Percentiles rank a stretch among this genome's conserved stretches.
Evolutionary conservation across 306 rosid species (phyloP).

Genomic region (Pyrus communis): DNA sequence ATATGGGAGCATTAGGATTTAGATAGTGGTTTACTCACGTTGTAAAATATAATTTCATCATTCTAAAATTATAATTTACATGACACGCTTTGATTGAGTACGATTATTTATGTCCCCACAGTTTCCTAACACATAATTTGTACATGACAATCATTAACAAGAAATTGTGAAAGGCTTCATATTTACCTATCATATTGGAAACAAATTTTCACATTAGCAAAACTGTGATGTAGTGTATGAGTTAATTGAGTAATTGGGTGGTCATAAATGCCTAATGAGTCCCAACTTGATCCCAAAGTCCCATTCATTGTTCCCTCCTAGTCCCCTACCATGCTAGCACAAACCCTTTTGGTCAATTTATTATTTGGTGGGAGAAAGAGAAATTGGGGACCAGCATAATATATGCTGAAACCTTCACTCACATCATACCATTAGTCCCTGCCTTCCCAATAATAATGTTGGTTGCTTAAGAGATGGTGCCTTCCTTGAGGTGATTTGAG

Average conservation of each 20-base stretch:
- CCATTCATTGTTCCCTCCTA: not conserved
- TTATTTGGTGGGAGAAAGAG: not conserved
- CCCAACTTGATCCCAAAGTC: slow-evolving; percentile 8
- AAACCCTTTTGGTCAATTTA: slow-evolving; percentile 8
- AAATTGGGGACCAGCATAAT: not conserved
- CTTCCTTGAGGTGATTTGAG: not conserved
- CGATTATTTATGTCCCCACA: too few species aligned
- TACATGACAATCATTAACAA: not conserved
- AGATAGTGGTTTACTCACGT: too few species aligned
- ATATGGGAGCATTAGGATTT: too few species aligned
- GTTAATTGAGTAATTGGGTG: not conserved
- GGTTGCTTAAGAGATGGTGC: not conserved
- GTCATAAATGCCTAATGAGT: not conserved
- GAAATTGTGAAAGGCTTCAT: not conserved
- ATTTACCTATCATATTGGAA: too few species aligned
- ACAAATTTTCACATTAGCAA: too few species aligned
- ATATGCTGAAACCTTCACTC: not conserved
- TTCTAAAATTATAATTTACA: too few species aligned
- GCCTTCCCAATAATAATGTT: not conserved
- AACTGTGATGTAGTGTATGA: not conserved
- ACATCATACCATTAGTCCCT: not conserved
- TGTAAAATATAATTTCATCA: too few species aligned
- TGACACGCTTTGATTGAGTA: too few species aligned
- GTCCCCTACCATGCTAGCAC: slow-evolving; percentile 19
- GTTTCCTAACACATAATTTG: not conserved